Evolutionary conservation across 306 rosid genomes (phyloP).

Genomic region (Sicyos edulis): DNA sequence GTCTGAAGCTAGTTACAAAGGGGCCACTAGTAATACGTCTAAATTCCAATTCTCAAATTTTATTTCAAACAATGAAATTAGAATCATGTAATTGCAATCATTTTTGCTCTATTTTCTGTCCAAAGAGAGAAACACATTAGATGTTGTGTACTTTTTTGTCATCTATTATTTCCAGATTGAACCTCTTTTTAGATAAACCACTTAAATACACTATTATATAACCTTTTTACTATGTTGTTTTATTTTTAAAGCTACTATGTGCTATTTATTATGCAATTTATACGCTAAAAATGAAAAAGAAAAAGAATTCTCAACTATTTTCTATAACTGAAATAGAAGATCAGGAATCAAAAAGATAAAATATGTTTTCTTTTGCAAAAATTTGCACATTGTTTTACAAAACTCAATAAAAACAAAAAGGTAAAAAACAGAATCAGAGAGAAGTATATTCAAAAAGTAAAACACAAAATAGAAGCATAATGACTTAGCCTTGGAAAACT

Average conservation of each 20-base stretch:
- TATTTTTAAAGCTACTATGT: background rate
- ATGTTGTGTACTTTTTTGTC: background rate
- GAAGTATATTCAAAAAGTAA: background rate
- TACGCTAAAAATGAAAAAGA: background rate
- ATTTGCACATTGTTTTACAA: background rate
- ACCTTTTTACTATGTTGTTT: too few relatives aligned
- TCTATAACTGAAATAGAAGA: background rate
- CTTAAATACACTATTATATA: background rate
- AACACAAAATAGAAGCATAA: conserved; percentile 3
- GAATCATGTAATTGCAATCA: background rate
- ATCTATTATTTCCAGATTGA: background rate
- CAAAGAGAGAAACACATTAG: background rate
- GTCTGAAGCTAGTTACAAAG: background rate
- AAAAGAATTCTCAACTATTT: background rate
- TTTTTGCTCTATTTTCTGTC: background rate
- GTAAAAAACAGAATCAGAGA: background rate
- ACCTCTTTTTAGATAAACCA: background rate
- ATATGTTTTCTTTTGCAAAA: background rate
- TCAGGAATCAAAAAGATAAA: background rate
- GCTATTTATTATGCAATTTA: background rate
- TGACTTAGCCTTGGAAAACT: background rate
- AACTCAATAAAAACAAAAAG: background rate
- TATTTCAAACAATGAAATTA: background rate
- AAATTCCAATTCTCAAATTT: background rate
- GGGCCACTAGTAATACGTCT: background rate